Base-by-base conservation (phyloP, 2,329 filamentous ascomycete genomes). In the Pseudocercospora musae region DNA sequence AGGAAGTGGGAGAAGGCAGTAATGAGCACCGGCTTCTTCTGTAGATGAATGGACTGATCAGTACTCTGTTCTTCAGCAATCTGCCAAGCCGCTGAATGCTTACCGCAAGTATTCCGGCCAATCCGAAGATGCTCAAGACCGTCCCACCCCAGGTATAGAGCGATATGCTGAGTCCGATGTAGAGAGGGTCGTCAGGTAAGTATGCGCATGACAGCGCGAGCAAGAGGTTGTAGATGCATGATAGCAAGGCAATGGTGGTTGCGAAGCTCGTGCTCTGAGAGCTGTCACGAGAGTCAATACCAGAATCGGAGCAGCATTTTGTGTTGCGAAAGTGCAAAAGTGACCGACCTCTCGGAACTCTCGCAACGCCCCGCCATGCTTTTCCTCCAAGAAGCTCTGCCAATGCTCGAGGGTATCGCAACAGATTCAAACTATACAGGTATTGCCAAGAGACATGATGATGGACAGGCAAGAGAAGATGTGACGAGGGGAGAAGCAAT, bases 131-230 rank as follows among this genome's bases (percentile, higher is more conserved):
- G 37, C 68, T 70, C 62, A 71, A 54, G 5, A 62, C 60, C 50
- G 62, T 68, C 11, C 70, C 68, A 18, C 68, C 68, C 69, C 68
- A 73, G 21, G 69, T 69, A 57, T 73, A 73, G 11, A 66, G 56
- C 15, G 64, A 65, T 15, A 71, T 65, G 58, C 65, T 66, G 40
- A 68, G 57, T 10, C 68, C 68, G 37, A 73, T 63, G 57, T 67
- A 70, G 20, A 72, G 62, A 1, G 71, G 70, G 50, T 73, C 71
- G 57, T 69, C 63, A 20, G 71, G 70, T 3, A 73, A 57, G 49
- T 71, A 68, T 20, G 62, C 61, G 65, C 69, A 69, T 20, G 70
- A 58, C 20, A 67, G 55, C 42, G 68, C 71, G 42, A 70, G 64
- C 27, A 70, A 48, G 23, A 67, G 55, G 40, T 72, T 69, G 58